Conservation (phyloP, 208 protist genomes). For the Crithidia mellificae region DNA sequence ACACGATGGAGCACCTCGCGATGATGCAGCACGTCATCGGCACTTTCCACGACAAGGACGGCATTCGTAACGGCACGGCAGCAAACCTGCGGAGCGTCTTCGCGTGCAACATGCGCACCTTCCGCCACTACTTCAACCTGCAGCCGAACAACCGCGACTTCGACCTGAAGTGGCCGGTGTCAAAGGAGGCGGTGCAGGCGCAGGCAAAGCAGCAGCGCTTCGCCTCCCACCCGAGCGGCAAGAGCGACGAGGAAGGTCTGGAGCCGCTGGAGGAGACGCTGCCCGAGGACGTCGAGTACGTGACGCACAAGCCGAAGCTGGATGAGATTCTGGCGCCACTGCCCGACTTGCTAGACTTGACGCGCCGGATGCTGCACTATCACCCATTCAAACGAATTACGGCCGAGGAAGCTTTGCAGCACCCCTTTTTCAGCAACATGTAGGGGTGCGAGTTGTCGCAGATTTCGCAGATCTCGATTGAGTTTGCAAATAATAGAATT, state of each 20-base stretch:
- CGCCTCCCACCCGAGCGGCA: constrained; percentile 16
- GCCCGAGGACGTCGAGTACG: constrained; percentile 55
- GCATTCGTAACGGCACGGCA: constrained; percentile 25
- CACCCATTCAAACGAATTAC: constrained; percentile 89
- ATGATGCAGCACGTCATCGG: constrained; percentile 80
- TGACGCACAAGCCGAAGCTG: constrained; percentile 55
- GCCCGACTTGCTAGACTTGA: constrained; percentile 63
- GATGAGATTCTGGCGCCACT: constrained; percentile 55
- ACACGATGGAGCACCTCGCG: constrained; percentile 79
- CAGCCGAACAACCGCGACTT: constrained; percentile 41
- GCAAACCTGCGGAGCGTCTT: constrained; percentile 40
- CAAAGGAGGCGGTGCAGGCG: constrained; percentile 33
- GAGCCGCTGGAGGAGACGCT: constrained; percentile 36
- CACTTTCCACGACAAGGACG: constrained; percentile 38
- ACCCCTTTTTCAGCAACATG: constrained; percentile 73
- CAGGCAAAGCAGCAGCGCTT: constrained; percentile 35
- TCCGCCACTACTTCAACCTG: constrained; percentile 58
- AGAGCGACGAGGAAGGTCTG: constrained; percentile 32
- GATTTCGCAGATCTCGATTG: no score
- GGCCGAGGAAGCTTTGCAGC: constrained; percentile 81
- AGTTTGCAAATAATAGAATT: no score
- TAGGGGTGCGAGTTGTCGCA: no score
- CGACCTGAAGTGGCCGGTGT: constrained; percentile 56
- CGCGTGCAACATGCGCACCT: constrained; percentile 51
- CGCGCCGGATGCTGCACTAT: constrained; percentile 77